Evolutionary conservation across 192 early-diverging fungal species (phyloP).

Genomic region (Mycoemilia scoparia): DNA sequence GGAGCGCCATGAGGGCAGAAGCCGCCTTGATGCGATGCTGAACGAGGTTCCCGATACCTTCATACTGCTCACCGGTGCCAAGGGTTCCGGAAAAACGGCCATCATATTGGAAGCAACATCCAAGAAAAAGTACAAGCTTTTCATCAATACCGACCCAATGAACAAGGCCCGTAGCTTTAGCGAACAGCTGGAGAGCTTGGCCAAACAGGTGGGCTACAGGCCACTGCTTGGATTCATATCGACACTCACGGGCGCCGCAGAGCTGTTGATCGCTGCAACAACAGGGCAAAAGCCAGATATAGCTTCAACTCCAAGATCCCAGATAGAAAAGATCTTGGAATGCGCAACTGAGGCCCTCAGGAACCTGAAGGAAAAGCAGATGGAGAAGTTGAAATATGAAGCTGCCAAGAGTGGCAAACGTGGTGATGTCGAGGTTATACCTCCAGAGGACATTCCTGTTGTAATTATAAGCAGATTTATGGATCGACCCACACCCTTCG

Average conservation of each 20-base stretch:
- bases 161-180: slow-evolving; percentile 50
- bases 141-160: slow-evolving; percentile 65
- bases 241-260: slow-evolving; percentile 51
- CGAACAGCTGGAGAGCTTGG: slow-evolving; percentile 54
- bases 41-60: slow-evolving; percentile 55
- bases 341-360: slow-evolving; percentile 20
- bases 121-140: slow-evolving; percentile 49
- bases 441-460: slow-evolving; percentile 56
- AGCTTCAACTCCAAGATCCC: slow-evolving; percentile 60
- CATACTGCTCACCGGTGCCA: slow-evolving; percentile 65
- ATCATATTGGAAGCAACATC: slow-evolving; percentile 53
- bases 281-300: slow-evolving; percentile 80
- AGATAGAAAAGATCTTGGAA: slow-evolving; percentile 75
- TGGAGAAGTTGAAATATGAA: slow-evolving; percentile 1
- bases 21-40: slow-evolving; percentile 19
- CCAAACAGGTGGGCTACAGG: slow-evolving; percentile 77
- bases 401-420: neutral
- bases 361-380: slow-evolving; percentile 13
- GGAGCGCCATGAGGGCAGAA: slow-evolving; percentile 4
- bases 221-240: slow-evolving; percentile 74
- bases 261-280: slow-evolving; percentile 67
- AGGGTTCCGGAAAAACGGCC: slow-evolving; percentile 60
- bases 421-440: slow-evolving; percentile 1
- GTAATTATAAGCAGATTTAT: slow-evolving; percentile 79
- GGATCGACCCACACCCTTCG: slow-evolving; percentile 45